Evolutionary conservation across 129 eudicot genomes (phyloP).

Genomic region (Centrapalus pauciflorus): DNA sequence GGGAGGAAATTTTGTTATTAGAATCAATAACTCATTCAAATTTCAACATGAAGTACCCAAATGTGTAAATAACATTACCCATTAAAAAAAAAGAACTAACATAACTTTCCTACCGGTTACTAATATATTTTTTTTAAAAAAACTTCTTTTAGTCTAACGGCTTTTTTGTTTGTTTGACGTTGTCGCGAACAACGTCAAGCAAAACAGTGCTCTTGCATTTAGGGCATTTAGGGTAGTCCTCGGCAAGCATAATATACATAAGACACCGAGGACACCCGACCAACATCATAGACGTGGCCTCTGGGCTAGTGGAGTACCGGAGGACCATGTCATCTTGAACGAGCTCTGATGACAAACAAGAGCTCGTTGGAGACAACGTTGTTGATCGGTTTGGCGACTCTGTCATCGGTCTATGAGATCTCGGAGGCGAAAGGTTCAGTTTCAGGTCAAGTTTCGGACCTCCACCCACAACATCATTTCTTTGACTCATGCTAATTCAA

Average conservation of each 20-base stretch:
- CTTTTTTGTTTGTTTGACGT: slow-evolving; percentile 32
- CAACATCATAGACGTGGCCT: slow-evolving; percentile 66
- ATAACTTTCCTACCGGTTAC: slow-evolving; percentile 13
- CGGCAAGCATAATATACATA: slow-evolving; percentile 81
- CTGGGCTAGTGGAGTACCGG: slow-evolving; percentile 58
- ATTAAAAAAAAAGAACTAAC: not conserved
- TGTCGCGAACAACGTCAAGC: slow-evolving; percentile 54
- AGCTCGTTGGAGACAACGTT: slow-evolving; percentile 45
- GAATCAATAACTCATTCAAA: slow-evolving; percentile 23
- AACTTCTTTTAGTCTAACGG: not conserved
- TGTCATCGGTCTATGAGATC: slow-evolving; percentile 26
- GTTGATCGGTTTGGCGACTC: slow-evolving; percentile 51
- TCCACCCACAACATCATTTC: slow-evolving; percentile 33
- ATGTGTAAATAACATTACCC: slow-evolving; percentile 29
- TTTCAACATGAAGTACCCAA: slow-evolving; percentile 10
- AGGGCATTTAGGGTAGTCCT: slow-evolving; percentile 67
- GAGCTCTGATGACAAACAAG: slow-evolving; percentile 71
- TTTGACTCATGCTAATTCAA: slow-evolving; percentile 58
- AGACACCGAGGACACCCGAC: slow-evolving; percentile 92
- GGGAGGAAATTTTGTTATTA: too few species aligned
- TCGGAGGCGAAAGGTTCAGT: slow-evolving; percentile 62
- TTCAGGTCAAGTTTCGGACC: slow-evolving; percentile 67
- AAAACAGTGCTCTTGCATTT: slow-evolving; percentile 84
- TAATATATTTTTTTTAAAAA: not conserved
- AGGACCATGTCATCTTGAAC: slow-evolving; percentile 34